phyloP scores from a whole-genome alignment of 1,284 basidiomycete genomes.

The Cryptococcus maquisensis region DNA sequence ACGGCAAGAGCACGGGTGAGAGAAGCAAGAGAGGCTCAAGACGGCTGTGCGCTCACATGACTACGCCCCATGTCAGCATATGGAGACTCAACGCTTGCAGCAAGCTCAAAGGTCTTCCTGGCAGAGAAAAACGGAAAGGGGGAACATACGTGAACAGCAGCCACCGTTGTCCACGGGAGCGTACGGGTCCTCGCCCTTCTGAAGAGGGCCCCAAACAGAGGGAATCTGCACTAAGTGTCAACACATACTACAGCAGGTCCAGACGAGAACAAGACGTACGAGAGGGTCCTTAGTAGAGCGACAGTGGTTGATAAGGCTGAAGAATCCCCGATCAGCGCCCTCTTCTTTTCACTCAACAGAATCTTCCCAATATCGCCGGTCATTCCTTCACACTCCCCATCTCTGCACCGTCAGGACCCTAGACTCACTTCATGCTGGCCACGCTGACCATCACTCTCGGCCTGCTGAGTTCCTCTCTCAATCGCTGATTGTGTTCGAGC shows the following conservation, averaged over 20 bases:
- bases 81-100: too few relatives aligned
- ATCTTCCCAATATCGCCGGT: too few relatives aligned
- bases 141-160: constrained; percentile 39
- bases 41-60: too few relatives aligned
- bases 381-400: background rate
- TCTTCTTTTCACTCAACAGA: too few relatives aligned
- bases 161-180: constrained; percentile 29
- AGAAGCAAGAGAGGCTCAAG: too few relatives aligned
- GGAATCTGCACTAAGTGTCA: constrained; percentile 60
- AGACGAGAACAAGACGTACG: constrained; percentile 44
- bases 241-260: constrained; percentile 4
- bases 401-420: constrained; percentile 59
- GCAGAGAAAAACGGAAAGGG: too few relatives aligned
- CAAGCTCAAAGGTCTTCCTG: too few relatives aligned
- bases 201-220: constrained; percentile 86
- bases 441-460: constrained; percentile 86
- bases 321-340: background rate
- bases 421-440: constrained; percentile 56
- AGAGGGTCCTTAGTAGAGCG: constrained; percentile 85
- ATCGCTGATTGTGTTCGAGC: constrained; percentile 85
- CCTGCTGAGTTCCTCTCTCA: constrained; percentile 82
- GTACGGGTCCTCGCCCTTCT: constrained; percentile 63
- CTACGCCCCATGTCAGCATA: too few relatives aligned
- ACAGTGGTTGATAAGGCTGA: constrained; percentile 84
- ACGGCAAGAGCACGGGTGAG: too few relatives aligned